Evolutionary conservation across 306 rosid genomes (phyloP).

Genomic region (Dicorynia guianensis): DNA sequence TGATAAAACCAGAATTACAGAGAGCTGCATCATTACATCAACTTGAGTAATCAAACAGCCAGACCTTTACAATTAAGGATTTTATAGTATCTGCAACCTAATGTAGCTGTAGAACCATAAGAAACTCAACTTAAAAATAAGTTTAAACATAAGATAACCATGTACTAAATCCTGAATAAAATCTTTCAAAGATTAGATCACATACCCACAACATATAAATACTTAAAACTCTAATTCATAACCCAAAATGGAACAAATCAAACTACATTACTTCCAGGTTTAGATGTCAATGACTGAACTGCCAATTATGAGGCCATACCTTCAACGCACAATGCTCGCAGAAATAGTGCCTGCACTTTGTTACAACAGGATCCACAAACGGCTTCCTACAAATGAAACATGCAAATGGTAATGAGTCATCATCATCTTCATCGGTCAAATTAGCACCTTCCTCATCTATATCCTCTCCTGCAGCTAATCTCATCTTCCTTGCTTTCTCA

Average conservation of each 20-base stretch:
- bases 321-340: conserved; percentile 87
- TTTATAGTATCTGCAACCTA: conserved; percentile 20
- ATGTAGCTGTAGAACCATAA: background rate
- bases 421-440: conserved; percentile 58
- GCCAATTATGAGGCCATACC: conserved; percentile 50
- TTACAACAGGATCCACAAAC: conserved; percentile 81
- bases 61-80: background rate
- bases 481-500: conserved; percentile 82
- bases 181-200: conserved; percentile 7
- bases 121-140: background rate
- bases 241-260: background rate
- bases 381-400: conserved; percentile 85
- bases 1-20: background rate
- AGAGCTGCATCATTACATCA: conserved; percentile 17
- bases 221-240: background rate
- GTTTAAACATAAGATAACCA: background rate
- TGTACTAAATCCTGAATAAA: background rate
- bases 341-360: conserved; percentile 87
- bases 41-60: conserved; percentile 12
- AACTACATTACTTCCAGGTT: background rate
- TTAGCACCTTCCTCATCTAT: conserved; percentile 51
- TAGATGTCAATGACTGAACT: background rate
- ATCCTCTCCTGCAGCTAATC: conserved; percentile 67
- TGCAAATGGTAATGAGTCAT: conserved; percentile 71
- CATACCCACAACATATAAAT: conserved; percentile 9